These are phyloP conservation scores for Termitomyces titanicus DNA, from an alignment of 768 basidiomycete genomes.

Conservation along the genomic window DNA sequence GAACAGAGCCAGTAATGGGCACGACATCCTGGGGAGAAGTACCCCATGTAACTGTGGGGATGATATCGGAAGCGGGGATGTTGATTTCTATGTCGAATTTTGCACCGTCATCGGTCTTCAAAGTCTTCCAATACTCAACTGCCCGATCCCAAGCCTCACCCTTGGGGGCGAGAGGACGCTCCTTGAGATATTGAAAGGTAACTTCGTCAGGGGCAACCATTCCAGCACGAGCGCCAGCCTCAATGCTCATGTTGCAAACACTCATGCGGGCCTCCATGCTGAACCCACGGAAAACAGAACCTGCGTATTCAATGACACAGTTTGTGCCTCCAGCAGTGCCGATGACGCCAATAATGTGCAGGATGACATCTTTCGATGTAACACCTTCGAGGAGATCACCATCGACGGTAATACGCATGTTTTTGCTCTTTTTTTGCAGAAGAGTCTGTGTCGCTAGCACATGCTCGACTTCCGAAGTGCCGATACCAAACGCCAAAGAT, in stretches of 20 bases:
- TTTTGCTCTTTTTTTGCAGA: constrained; percentile 83
- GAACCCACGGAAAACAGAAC: constrained; percentile 80
- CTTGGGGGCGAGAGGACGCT: constrained; percentile 79
- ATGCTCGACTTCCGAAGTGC: constrained; percentile 92
- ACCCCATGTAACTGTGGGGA: constrained; percentile 91
- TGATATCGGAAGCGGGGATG: constrained; percentile 79
- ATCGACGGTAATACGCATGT: constrained; percentile 89
- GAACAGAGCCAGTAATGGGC: constrained; percentile 77
- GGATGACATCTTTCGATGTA: constrained; percentile 85
- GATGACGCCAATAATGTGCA: constrained; percentile 87
- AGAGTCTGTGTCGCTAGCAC: constrained; percentile 91
- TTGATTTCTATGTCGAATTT: constrained; percentile 81
- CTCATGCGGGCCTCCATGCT: constrained; percentile 92
- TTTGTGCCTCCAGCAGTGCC: constrained; percentile 94
- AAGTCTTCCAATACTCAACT: constrained; percentile 80
- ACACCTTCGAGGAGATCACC: constrained; percentile 80
- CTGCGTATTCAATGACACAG: constrained; percentile 88
- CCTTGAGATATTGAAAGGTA: constrained; percentile 80
- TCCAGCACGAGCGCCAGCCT: constrained; percentile 88
- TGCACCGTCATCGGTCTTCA: constrained; percentile 78
- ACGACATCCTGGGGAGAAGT: constrained; percentile 89
- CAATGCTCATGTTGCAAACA: constrained; percentile 94
- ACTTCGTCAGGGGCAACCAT: constrained; percentile 90
- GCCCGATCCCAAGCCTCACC: constrained; percentile 84
- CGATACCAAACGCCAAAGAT: constrained; percentile 89